Percentiles rank a stretch among this genome's conserved stretches.
Evolutionary conservation across 805 yeast species (phyloP).

Genomic region (Yamadazyma kitorensis): DNA sequence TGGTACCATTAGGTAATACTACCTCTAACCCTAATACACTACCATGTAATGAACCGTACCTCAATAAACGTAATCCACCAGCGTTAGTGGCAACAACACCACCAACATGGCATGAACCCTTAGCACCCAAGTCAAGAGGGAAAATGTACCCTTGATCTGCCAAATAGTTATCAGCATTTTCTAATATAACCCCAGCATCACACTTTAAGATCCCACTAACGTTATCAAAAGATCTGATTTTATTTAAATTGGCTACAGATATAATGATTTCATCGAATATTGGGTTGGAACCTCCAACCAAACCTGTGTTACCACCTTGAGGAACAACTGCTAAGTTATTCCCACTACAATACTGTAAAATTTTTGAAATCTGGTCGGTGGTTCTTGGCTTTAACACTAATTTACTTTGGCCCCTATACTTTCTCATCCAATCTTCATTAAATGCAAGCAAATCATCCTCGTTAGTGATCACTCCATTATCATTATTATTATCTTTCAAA

Average conservation of each 20-base stretch:
- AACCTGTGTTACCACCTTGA: constrained; percentile 96
- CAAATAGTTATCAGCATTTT: constrained; percentile 74
- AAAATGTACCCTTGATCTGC: constrained; percentile 84
- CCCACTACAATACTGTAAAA: constrained; percentile 78
- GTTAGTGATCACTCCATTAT: constrained; percentile 49
- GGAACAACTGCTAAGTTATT: constrained; percentile 82
- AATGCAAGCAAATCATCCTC: constrained; percentile 62
- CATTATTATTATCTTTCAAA: constrained; percentile 45
- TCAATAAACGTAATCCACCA: constrained; percentile 83
- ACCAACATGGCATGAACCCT: constrained; percentile 95
- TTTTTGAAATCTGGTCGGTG: constrained; percentile 71
- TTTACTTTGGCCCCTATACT: constrained; percentile 83
- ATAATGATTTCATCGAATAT: constrained; percentile 86
- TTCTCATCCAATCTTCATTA: constrained; percentile 94
- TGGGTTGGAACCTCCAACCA: constrained; percentile 93
- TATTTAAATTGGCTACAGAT: constrained; percentile 67
- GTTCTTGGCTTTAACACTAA: constrained; percentile 81
- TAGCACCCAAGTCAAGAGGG: constrained; percentile 94
- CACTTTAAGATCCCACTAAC: constrained; percentile 82
- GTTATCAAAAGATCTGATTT: constrained; percentile 76
- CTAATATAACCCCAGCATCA: constrained; percentile 89
- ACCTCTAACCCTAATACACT: constrained; percentile 87
- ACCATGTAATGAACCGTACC: constrained; percentile 93
- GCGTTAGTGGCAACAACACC: constrained; percentile 96
- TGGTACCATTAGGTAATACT: constrained; percentile 86